Base-by-base conservation (phyloP, 345 rosid species). In the Citrus maxima region DNA sequence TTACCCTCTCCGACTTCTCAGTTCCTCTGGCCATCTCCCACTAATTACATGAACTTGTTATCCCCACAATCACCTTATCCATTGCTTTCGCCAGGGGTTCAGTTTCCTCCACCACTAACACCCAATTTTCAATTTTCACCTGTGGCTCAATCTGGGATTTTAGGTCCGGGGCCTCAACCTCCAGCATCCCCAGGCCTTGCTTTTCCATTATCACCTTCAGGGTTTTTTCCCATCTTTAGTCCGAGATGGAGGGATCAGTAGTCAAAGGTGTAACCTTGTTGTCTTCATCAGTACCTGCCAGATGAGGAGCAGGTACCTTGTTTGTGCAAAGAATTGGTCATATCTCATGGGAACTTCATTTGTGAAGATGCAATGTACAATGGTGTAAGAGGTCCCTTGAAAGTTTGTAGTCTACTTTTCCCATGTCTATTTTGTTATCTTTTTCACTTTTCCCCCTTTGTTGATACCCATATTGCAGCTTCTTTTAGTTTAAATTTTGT, bases 1-100 rank as follows among this genome's bases (percentile, higher is more conserved):
- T 83, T 93, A 75, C 93, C 88, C 38, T 93, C 98, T 22, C 97
- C 98, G 49, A 88, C 97, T 75, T 89, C 97, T 27, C 97, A 95
- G 81, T 95, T 88, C 84, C 90, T 86, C 78, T 81, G 85, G 86
- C 92, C 91, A 59, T 95, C 98, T 16, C 95, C 95, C 14, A 85
- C 84, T 0, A 78, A 85, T 82, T 95, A 86, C 84, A 73, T 87
- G 62, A 92, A 87, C 78, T 80, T 90, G 83, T 74, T 88, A 79
- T 91, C 94, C 66, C 98, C 97, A 2, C 83, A 89, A 69, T 95
- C 95, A 27, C 93, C 97, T 55, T 90, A 88, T 84, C 92, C 95
- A 0, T 73, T 87, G 78, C 84, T 90, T 54, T 93, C 98, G 27
- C 98, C 98, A 0, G 94, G 97, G 81, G 55, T 86, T 70, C 97